Conservation (phyloP, 305 asterid genomes). For the Petunia hybrid region DNA sequence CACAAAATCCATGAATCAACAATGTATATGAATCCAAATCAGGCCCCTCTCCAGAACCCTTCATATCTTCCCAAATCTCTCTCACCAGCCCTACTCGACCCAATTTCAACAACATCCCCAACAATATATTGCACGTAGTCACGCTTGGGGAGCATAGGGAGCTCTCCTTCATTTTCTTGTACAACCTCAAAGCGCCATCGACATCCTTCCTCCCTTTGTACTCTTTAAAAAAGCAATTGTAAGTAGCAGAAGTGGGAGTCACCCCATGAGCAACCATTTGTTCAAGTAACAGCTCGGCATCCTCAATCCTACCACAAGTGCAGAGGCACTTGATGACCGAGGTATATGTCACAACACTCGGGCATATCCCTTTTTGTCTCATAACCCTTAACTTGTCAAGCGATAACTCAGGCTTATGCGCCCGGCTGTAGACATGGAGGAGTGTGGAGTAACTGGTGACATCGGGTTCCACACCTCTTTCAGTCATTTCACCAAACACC, state of each 20-base stretch:
- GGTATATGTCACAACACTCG: constrained; percentile 72
- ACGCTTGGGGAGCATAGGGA: constrained; percentile 59
- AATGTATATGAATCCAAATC: constrained; percentile 81
- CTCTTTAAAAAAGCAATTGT: constrained; percentile 81
- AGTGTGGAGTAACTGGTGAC: constrained; percentile 77
- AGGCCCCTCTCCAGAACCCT: constrained; percentile 67
- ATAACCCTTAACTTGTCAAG: constrained; percentile 75
- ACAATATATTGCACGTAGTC: constrained; percentile 73
- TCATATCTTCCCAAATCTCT: constrained; percentile 87
- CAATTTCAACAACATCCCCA: constrained; percentile 67
- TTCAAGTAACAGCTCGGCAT: constrained; percentile 65
- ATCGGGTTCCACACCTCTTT: constrained; percentile 79
- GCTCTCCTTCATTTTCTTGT: constrained; percentile 71
- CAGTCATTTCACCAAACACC: constrained; percentile 71
- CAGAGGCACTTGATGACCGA: constrained; percentile 82
- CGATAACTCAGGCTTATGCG: constrained; percentile 80
- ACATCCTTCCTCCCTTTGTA: constrained; percentile 79
- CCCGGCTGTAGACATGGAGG: constrained; percentile 85
- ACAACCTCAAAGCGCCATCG: constrained; percentile 68
- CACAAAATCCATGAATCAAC: constrained; percentile 80
- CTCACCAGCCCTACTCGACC: constrained; percentile 58
- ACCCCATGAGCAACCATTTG: constrained; percentile 70
- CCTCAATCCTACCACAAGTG: constrained; percentile 80
- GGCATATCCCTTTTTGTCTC: constrained; percentile 74
- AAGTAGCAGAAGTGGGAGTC: constrained; percentile 69